phyloP scores from a whole-genome alignment of 75 land plant species.

The Cupressus sempervirens region DNA sequence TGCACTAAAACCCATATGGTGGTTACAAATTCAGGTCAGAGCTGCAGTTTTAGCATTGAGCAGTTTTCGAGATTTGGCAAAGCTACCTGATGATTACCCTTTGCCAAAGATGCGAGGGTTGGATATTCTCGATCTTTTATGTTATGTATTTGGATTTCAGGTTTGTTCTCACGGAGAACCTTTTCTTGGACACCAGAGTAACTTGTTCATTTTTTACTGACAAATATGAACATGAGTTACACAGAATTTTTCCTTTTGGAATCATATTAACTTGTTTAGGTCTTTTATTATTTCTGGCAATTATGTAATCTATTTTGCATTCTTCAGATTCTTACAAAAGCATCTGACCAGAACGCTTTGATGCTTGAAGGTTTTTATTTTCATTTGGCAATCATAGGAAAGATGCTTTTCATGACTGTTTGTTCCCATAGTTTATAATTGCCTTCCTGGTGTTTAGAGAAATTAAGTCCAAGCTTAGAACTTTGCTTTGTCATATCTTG shows the following conservation, averaged over 20 bases:
- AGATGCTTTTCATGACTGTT: background rate
- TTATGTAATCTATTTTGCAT: too few relatives aligned
- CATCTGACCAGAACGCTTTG: background rate
- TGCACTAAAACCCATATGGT: constrained; percentile 3
- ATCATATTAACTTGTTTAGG: background rate
- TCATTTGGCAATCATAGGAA: background rate
- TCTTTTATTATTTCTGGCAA: background rate
- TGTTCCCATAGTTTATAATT: background rate
- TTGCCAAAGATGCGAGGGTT: constrained; percentile 48
- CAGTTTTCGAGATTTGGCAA: constrained; percentile 53
- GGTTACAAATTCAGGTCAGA: constrained; percentile 45
- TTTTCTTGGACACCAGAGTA: background rate
- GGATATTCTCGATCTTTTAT: constrained; percentile 89
- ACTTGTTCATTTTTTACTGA: background rate
- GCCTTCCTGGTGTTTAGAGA: background rate
- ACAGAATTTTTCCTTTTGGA: background rate
- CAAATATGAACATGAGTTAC: background rate
- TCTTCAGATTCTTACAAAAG: background rate
- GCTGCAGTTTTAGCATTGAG: constrained; percentile 70
- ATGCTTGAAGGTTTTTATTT: background rate
- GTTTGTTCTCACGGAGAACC: constrained; percentile 29
- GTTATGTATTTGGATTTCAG: constrained; percentile 94
- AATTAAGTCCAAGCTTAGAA: background rate
- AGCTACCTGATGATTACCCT: constrained; percentile 52
- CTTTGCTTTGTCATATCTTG: background rate